phyloP scores from a whole-genome alignment of 1,284 basidiomycete genomes.

The Takashimella tepidaria region DNA sequence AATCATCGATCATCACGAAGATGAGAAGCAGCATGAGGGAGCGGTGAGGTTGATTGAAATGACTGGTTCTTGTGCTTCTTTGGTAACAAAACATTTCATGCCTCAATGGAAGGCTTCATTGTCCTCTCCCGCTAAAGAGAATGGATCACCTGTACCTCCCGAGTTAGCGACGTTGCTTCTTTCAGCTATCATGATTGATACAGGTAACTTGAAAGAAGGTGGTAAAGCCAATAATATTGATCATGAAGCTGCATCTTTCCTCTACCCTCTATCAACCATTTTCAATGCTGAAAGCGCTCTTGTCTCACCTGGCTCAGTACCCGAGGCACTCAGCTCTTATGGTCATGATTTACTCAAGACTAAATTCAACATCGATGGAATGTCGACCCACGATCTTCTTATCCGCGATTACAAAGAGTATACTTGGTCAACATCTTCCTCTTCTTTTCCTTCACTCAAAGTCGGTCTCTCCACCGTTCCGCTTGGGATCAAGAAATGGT shows the following conservation, averaged over 20 bases:
- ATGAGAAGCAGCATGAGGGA: constrained; percentile 80
- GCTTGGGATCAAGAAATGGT: constrained; percentile 54
- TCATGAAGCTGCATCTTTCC: constrained; percentile 56
- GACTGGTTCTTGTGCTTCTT: constrained; percentile 74
- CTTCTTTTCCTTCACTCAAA: constrained; percentile 37
- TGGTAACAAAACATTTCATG: constrained; percentile 59
- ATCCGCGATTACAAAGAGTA: constrained; percentile 93
- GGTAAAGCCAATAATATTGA: constrained; percentile 70
- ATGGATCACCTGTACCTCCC: constrained; percentile 36
- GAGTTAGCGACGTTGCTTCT: constrained; percentile 74
- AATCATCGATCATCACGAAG: constrained; percentile 90
- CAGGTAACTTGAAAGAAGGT: constrained; percentile 63
- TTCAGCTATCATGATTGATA: constrained; percentile 75
- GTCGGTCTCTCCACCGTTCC: constrained; percentile 77
- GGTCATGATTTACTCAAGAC: constrained; percentile 54
- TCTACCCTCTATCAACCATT: constrained; percentile 47
- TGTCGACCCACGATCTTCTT: constrained; percentile 70
- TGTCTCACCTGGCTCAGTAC: constrained; percentile 9
- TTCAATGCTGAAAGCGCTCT: constrained; percentile 4
- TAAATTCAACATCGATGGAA: constrained; percentile 66
- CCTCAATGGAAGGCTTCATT: constrained; percentile 34
- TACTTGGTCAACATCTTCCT: constrained; percentile 47
- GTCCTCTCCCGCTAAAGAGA: constrained; percentile 17
- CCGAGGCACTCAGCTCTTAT: constrained; percentile 46
- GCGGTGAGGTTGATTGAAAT: constrained; percentile 60